Evolutionary conservation across 495 filamentous ascomycete genomes (phyloP).

Genomic region (Peziza echinospora): DNA sequence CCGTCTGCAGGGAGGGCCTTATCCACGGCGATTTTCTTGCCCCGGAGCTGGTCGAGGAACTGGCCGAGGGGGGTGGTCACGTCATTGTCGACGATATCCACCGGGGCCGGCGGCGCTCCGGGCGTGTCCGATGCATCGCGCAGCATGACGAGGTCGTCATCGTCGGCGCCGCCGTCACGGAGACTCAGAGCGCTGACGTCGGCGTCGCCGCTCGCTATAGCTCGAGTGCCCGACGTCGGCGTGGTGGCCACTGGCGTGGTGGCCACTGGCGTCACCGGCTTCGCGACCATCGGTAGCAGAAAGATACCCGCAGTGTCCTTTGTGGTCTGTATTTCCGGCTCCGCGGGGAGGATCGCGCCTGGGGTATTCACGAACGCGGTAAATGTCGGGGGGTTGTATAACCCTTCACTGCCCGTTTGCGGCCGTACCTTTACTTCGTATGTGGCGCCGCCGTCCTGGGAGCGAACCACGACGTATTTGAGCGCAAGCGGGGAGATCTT

Average conservation of each 20-base stretch:
- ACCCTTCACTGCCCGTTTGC: neutral
- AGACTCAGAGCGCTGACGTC: neutral
- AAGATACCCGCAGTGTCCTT: neutral
- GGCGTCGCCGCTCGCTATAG: no score
- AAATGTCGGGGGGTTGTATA: neutral
- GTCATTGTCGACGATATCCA: neutral
- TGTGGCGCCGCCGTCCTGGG: neutral
- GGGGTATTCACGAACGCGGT: neutral
- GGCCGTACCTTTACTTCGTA: neutral
- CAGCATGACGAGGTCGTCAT: neutral
- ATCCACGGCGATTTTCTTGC: neutral
- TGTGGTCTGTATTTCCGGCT: no score
- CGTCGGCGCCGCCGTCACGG: neutral
- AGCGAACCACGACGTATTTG: neutral
- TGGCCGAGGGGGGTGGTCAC: neutral
- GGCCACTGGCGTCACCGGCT: no score
- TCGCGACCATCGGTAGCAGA: neutral
- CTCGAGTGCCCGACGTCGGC: neutral
- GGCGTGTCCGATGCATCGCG: no score
- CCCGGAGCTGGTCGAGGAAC: slow-evolving; percentile 1
- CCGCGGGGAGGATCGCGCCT: neutral
- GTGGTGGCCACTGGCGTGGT: neutral
- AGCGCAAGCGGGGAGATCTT: neutral
- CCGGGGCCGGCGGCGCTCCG: no score
- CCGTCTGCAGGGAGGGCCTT: neutral